Evolutionary conservation across 1,284 basidiomycete species (phyloP).

Genomic region (Schizophyllum commune): DNA sequence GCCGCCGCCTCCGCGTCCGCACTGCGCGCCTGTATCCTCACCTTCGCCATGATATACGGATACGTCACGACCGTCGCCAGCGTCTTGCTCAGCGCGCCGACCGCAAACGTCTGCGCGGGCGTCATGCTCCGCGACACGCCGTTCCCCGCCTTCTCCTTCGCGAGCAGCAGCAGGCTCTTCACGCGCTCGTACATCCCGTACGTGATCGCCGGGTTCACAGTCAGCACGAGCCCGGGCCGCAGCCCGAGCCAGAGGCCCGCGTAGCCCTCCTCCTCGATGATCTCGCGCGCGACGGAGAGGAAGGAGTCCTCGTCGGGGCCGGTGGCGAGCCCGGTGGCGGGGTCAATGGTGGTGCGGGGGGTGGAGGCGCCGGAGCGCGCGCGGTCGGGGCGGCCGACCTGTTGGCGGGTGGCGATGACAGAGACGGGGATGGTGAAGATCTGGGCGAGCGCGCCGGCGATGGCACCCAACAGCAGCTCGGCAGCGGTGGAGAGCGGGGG

Average conservation of each 20-base stretch:
- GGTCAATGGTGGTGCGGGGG: constrained; percentile 6
- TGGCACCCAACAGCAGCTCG: constrained; percentile 84
- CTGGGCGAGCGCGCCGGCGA: constrained; percentile 92
- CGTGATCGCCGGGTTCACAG: constrained; percentile 96
- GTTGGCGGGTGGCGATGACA: constrained; percentile 96
- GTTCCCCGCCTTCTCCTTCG: constrained; percentile 39
- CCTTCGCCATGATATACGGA: constrained; percentile 96
- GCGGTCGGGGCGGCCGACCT: constrained; percentile 53
- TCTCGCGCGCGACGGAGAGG: constrained; percentile 75
- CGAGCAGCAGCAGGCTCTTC: constrained; percentile 62
- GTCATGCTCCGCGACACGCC: constrained; percentile 51
- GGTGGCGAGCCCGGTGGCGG: constrained; percentile 7
- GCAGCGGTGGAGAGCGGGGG: constrained; percentile 68
- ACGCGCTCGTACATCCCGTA: constrained; percentile 94
- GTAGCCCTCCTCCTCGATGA: constrained; percentile 88
- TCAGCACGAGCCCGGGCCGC: constrained; percentile 88
- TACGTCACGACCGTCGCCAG: constrained; percentile 92
- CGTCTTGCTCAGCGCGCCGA: constrained; percentile 95
- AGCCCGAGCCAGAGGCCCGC: constrained; percentile 93
- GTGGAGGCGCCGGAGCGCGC: constrained; percentile 3
- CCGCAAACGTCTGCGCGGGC: constrained; percentile 75
- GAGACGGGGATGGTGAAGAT: constrained; percentile 98
- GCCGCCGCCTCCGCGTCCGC: constrained; percentile 43
- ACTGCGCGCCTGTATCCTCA: constrained; percentile 85
- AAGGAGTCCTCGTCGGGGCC: constrained; percentile 57